Percentiles rank a stretch among this genome's conserved stretches.
phyloP scores from a whole-genome alignment of 176 grass and related monocot genomes.

The Aegilops umbellulata region DNA sequence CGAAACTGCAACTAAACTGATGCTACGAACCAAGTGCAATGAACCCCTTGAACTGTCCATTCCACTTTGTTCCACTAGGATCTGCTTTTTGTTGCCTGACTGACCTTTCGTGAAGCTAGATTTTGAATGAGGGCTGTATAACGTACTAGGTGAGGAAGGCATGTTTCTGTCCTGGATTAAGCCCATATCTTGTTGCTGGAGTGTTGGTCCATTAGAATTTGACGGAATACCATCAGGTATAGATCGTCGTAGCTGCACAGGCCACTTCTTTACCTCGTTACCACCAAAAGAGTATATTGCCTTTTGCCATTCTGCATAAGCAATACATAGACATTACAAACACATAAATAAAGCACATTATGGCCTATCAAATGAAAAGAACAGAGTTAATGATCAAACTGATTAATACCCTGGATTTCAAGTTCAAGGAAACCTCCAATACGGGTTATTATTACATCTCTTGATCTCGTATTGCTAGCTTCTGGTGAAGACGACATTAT shows the following conservation, averaged over 20 bases:
- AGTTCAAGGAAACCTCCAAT: slow-evolving; percentile 95
- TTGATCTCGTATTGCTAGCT: slow-evolving; percentile 51
- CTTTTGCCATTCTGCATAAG: slow-evolving; percentile 86
- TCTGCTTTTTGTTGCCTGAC: slow-evolving; percentile 77
- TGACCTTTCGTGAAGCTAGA: slow-evolving; percentile 84
- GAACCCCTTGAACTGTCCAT: slow-evolving; percentile 68
- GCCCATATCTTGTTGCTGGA: slow-evolving; percentile 70
- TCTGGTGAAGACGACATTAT: slow-evolving; percentile 81
- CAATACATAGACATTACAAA: slow-evolving; percentile 25
- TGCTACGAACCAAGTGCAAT: slow-evolving; percentile 84
- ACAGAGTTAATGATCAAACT: not conserved
- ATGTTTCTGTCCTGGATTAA: slow-evolving; percentile 92
- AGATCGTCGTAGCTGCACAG: slow-evolving; percentile 76
- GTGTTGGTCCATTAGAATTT: slow-evolving; percentile 54
- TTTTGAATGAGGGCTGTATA: slow-evolving; percentile 87
- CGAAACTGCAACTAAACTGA: slow-evolving; percentile 83
- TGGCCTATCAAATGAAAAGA: slow-evolving; percentile 10
- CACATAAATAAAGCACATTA: slow-evolving; percentile 25
- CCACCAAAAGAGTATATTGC: slow-evolving; percentile 88
- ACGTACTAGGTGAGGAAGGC: slow-evolving; percentile 67
- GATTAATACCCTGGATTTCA: slow-evolving; percentile 85
- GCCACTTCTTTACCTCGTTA: slow-evolving; percentile 95
- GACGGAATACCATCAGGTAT: slow-evolving; percentile 68
- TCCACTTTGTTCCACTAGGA: slow-evolving; percentile 64
- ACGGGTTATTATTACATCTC: slow-evolving; percentile 86